Percentiles rank a stretch among this genome's conserved stretches.
Conservation (phyloP, 768 basidiomycete species). For the Collybia nuda region DNA sequence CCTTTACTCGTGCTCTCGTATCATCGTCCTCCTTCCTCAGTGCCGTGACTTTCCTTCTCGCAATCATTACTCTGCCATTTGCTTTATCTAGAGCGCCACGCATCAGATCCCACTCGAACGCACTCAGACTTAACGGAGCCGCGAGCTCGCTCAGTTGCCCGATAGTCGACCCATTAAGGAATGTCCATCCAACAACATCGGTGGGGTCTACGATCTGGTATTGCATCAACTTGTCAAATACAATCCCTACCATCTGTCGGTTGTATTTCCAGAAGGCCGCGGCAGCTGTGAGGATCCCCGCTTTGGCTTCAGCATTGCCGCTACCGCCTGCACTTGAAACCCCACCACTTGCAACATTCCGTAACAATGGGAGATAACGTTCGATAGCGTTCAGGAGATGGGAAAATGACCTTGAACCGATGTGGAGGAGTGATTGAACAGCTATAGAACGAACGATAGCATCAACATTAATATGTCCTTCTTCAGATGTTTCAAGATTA, state of each 20-base stretch:
- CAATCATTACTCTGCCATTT: slow-evolving; percentile 81
- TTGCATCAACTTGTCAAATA: slow-evolving; percentile 97
- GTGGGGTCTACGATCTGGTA: slow-evolving; percentile 96
- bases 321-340: slow-evolving; percentile 31
- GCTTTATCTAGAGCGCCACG: slow-evolving; percentile 86
- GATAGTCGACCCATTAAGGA: slow-evolving; percentile 46
- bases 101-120: slow-evolving; percentile 85
- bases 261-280: slow-evolving; percentile 83
- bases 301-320: slow-evolving; percentile 57
- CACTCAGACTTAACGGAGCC: slow-evolving; percentile 26
- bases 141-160: slow-evolving; percentile 20
- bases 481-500: slow-evolving; percentile 59
- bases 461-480: slow-evolving; percentile 62
- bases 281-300: slow-evolving; percentile 69
- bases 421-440: slow-evolving; percentile 84
- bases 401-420: slow-evolving; percentile 94
- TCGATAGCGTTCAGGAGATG: slow-evolving; percentile 98
- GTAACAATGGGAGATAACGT: slow-evolving; percentile 81
- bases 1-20: slow-evolving; percentile 72
- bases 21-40: slow-evolving; percentile 90
- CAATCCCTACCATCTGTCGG: slow-evolving; percentile 85
- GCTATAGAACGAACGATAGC: slow-evolving; percentile 72
- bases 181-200: slow-evolving; percentile 87
- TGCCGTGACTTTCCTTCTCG: slow-evolving; percentile 68
- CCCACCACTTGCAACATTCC: slow-evolving; percentile 55